Conservation (phyloP, 371 early-diverging fungal species). For the Massospora cicadina region DNA sequence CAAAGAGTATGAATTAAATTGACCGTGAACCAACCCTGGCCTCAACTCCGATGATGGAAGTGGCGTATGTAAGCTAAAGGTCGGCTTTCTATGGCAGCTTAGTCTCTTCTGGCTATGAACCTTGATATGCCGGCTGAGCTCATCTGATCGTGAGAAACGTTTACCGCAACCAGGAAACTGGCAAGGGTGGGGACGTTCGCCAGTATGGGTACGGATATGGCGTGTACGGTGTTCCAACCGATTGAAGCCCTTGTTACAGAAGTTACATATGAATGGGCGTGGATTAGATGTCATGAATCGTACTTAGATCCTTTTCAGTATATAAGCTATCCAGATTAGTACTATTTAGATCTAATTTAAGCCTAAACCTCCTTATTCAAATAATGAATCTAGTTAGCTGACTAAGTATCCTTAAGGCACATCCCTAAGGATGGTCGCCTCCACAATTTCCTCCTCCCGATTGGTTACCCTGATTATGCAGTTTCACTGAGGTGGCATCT, state of each 20-base stretch:
- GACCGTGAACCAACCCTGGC: background rate
- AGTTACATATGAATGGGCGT: conserved; percentile 41
- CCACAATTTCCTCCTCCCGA: no score
- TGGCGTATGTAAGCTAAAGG: background rate
- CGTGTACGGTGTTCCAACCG: conserved; percentile 51
- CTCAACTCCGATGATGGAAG: background rate
- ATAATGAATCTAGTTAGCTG: no score
- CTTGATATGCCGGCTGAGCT: conserved; percentile 39
- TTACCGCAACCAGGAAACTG: conserved; percentile 48
- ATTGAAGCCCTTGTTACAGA: conserved; percentile 42
- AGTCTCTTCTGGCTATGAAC: conserved; percentile 19
- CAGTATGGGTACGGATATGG: conserved; percentile 67
- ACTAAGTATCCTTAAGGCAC: no score
- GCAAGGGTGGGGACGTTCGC: conserved; percentile 65
- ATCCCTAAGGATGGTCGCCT: no score
- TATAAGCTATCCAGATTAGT: no score
- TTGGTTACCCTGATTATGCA: no score
- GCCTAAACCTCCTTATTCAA: no score
- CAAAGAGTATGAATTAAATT: background rate
- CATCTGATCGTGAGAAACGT: conserved; percentile 54
- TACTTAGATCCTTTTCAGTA: no score
- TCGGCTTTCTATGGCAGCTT: conserved; percentile 14
- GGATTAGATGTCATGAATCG: no score
- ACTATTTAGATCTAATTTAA: no score
- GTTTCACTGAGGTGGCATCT: no score